Conservation (phyloP, 495 filamentous ascomycete species). For the Chaetomium tenue region DNA sequence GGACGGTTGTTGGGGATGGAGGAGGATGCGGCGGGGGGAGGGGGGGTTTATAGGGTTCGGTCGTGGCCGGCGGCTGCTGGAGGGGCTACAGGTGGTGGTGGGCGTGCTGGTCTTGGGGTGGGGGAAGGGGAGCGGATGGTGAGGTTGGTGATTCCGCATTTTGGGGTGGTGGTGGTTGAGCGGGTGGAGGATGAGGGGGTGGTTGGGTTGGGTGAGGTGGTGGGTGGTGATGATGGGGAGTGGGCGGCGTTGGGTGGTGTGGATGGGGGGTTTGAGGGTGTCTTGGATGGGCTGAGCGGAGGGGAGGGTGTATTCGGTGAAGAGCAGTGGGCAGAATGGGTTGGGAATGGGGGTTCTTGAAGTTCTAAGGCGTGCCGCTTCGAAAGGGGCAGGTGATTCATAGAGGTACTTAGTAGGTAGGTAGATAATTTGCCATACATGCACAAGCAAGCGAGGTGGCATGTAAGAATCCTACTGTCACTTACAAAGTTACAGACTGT, state of each 20-base stretch:
- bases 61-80: slow-evolving; percentile 8
- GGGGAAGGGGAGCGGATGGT: neutral
- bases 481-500: too few species aligned
- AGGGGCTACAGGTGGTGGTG: slow-evolving; percentile 12
- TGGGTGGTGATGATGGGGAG: neutral
- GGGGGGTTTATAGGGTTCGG: neutral
- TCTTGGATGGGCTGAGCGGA: neutral
- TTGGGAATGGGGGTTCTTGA: neutral
- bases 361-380: neutral
- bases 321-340: slow-evolving; percentile 4
- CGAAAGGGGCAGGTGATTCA: neutral
- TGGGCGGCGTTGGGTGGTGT: slow-evolving; percentile 19
- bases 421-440: too few species aligned
- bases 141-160: slow-evolving; percentile 22
- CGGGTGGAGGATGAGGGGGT: slow-evolving; percentile 3
- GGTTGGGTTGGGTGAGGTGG: neutral
- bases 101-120: neutral
- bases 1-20: slow-evolving; percentile 33
- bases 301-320: neutral
- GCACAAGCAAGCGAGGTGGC: too few species aligned
- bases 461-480: too few species aligned
- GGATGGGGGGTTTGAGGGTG: slow-evolving; percentile 13
- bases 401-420: too few species aligned
- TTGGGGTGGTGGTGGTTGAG: slow-evolving; percentile 26
- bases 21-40: slow-evolving; percentile 16